Conservation (phyloP, 331 rosid species). For the Phaseolus coccineus region DNA sequence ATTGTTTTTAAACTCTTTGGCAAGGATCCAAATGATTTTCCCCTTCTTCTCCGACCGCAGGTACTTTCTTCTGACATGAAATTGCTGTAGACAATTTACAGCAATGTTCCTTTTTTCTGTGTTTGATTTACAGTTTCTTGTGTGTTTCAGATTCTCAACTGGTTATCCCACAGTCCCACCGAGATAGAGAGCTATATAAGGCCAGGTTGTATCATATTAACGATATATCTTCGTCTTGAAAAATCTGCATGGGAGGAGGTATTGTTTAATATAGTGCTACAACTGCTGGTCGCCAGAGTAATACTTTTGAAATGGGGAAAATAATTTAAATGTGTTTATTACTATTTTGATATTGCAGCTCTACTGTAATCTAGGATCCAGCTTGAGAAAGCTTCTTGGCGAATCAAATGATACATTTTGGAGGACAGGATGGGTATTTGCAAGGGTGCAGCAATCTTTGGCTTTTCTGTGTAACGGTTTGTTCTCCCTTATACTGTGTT, state of each 20-base stretch:
- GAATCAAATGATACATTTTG: constrained; percentile 73
- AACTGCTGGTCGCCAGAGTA: constrained; percentile 4
- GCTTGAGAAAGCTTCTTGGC: constrained; percentile 69
- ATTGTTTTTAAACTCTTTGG: constrained; percentile 89
- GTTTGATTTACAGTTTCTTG: constrained; percentile 39
- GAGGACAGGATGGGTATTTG: constrained; percentile 89
- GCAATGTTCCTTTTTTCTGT: constrained; percentile 19
- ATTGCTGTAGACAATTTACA: constrained; percentile 27
- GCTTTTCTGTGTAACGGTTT: constrained; percentile 80
- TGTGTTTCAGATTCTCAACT: constrained; percentile 63
- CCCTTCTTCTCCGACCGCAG: constrained; percentile 77
- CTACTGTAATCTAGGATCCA: constrained; percentile 66
- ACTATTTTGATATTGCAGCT: constrained; percentile 59
- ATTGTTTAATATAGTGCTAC: constrained; percentile 41
- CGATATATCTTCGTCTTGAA: constrained; percentile 68
- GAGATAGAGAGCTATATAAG: constrained; percentile 87
- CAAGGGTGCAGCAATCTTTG: constrained; percentile 70
- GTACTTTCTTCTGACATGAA: constrained; percentile 49
- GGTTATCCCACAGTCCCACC: constrained; percentile 80
- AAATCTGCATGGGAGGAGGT: constrained; percentile 80
- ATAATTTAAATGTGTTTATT: constrained; percentile 7
- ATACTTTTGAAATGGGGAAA: constrained; percentile 5
- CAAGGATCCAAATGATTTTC: constrained; percentile 84
- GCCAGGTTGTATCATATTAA: constrained; percentile 83
- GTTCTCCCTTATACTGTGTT: constrained; percentile 42